Conservation (phyloP, 805 yeast genomes). For the Candida schatavii region DNA sequence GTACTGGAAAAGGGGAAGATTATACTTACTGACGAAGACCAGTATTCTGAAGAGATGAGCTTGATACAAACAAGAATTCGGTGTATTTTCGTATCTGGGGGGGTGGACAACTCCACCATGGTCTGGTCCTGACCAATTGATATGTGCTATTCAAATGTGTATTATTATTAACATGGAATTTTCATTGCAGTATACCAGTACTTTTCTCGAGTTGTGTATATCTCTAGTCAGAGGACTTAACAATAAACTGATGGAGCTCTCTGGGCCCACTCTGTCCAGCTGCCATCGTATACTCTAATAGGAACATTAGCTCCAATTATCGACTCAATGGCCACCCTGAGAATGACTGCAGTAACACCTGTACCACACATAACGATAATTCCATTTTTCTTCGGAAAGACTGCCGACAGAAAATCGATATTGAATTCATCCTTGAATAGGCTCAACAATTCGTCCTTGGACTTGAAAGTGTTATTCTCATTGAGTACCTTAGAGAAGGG, state of each 20-base stretch:
- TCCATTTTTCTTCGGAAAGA: conserved; percentile 49
- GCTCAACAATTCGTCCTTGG: conserved; percentile 42
- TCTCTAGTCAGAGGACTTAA: conserved; percentile 26
- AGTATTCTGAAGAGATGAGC: conserved; percentile 21
- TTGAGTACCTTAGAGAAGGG: conserved; percentile 70
- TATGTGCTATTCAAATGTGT: neutral
- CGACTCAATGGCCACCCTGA: conserved; percentile 62
- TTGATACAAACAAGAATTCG: conserved; percentile 49
- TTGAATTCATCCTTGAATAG: conserved; percentile 41
- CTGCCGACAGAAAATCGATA: conserved; percentile 26
- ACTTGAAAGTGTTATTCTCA: conserved; percentile 44
- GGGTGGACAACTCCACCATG: conserved; percentile 53
- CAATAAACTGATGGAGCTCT: conserved; percentile 60
- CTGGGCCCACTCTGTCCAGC: conserved; percentile 86
- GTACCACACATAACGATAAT: conserved; percentile 92
- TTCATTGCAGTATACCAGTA: too few relatives aligned
- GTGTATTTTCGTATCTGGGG: conserved; percentile 62
- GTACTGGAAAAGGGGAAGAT: too few relatives aligned
- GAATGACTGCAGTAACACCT: conserved; percentile 91
- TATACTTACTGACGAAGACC: conserved; percentile 26
- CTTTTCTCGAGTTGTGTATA: too few relatives aligned
- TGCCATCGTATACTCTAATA: conserved; percentile 63
- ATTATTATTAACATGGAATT: too few relatives aligned
- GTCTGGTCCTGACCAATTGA: conserved; percentile 47
- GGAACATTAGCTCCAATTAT: conserved; percentile 36